Base-by-base conservation (phyloP, 768 basidiomycete genomes). In the Hortiboletus flavorubellus region DNA sequence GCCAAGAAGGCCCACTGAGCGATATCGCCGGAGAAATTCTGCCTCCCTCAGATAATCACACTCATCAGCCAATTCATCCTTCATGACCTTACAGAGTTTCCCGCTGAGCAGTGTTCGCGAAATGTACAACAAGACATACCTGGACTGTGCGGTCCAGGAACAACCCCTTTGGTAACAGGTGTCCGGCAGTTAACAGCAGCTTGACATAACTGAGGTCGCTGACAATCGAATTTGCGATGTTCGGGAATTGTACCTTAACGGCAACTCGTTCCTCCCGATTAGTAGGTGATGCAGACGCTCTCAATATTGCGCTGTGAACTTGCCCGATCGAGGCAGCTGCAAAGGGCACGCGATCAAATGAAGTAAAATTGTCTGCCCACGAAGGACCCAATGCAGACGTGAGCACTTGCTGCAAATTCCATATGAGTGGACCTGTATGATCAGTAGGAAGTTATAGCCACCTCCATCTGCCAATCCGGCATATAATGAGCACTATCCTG, bases 401-500 rank as follows among this genome's bases (percentile, higher is more conserved):
- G 73, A 99, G 79, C 31, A 93, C 93, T 89, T 83, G 64, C 81
- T 84, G 60, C 6, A 26, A 37, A 8, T 39, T 29, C 48, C 29
- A 39, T 5, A 18, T 54, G 39, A 48, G 53, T 43, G 26, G 3
- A 37, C n/a, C 14, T 5, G 31, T 26, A 43, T 6, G 29, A 39
- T 38, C 2, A 55, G 9, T 10, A 44, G 10, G 15, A 39, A 40
- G 10, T 29, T 6, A 7, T 4, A 66, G 72, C 18, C 15, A 92
- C 95, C 82, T 95, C 90, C 86, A 98, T 89, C 68, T 99, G 96
- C 89, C 90, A 95, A 61, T 96, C 89, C 0, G 96, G 96, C 96
- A 99, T 99, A 68, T 98, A 98, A 70, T 99, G 93, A 1, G 96
- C 96, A 61, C 88, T 85, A 60, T 96, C 91, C 67, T 98, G 96